Conservation (phyloP, 2,329 filamentous ascomycete genomes). For the Simplicillium aogashimaense region DNA sequence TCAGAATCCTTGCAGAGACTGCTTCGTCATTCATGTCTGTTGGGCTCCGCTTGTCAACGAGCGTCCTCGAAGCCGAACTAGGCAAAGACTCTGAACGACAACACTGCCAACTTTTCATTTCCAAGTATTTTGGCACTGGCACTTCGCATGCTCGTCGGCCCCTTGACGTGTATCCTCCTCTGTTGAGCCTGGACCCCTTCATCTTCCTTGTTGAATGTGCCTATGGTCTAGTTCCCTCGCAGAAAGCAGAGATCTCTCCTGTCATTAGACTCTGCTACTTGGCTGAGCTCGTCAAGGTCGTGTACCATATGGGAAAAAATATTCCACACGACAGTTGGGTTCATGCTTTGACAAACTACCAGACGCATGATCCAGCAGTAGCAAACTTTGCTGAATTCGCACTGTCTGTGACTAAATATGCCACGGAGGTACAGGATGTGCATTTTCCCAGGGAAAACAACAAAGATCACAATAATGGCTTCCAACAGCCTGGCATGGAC, state of each 20-base stretch:
- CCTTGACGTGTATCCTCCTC: slow-evolving; percentile 39
- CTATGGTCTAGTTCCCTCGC: slow-evolving; percentile 56
- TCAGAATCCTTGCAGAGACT: slow-evolving; percentile 83
- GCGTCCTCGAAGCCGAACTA: slow-evolving; percentile 58
- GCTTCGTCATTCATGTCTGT: slow-evolving; percentile 75
- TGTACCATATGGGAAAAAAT: slow-evolving; percentile 48
- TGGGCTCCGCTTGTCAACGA: slow-evolving; percentile 53
- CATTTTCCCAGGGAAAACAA: slow-evolving; percentile 16
- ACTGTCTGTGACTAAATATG: slow-evolving; percentile 32
- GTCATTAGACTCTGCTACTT: slow-evolving; percentile 80
- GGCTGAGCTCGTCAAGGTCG: slow-evolving; percentile 79
- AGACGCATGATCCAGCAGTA: slow-evolving; percentile 34
- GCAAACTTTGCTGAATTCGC: slow-evolving; percentile 48
- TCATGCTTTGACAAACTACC: slow-evolving; percentile 29
- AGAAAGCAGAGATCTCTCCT: slow-evolving; percentile 66
- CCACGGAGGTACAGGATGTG: slow-evolving; percentile 28
- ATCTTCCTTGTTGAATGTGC: slow-evolving; percentile 73
- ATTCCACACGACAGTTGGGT: slow-evolving; percentile 41
- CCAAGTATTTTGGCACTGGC: slow-evolving; percentile 36
- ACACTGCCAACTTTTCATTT: slow-evolving; percentile 65
- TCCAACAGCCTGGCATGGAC: slow-evolving; percentile 45
- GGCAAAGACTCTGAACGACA: slow-evolving; percentile 59
- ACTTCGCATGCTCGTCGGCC: slow-evolving; percentile 28
- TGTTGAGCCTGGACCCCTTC: slow-evolving; percentile 64
- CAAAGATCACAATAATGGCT: slow-evolving; percentile 33